A percentile compares a stretch with the other conserved stretches of the same genome.
Conservation (phyloP, 2,329 filamentous ascomycete species). For the Mycogone perniciosa region DNA sequence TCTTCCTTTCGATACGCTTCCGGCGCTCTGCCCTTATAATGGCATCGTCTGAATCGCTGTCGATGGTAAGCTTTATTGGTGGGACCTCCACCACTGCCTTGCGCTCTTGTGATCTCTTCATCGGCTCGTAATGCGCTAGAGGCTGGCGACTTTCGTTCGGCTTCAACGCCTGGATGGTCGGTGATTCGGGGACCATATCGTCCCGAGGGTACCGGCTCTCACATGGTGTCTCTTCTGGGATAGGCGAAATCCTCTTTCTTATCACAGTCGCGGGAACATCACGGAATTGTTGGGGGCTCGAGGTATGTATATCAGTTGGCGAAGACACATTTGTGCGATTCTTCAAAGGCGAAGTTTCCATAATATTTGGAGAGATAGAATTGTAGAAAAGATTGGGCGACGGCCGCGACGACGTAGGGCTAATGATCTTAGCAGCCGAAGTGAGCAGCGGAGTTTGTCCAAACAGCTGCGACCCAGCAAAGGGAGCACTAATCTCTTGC, state of each 20-base stretch:
- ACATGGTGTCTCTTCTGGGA: slow-evolving; percentile 22
- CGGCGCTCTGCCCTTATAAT: slow-evolving; percentile 28
- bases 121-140: slow-evolving; percentile 38
- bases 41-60: slow-evolving; percentile 32
- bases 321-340: slow-evolving; percentile 42
- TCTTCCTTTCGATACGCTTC: slow-evolving; percentile 31
- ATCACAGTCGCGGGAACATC: slow-evolving; percentile 25
- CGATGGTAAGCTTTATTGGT: slow-evolving; percentile 22
- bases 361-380: slow-evolving; percentile 39
- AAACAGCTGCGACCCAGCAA: slow-evolving; percentile 46
- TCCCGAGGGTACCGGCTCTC: slow-evolving; percentile 21
- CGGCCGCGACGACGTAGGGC: slow-evolving; percentile 52
- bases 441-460: slow-evolving; percentile 48
- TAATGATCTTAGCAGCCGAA: slow-evolving; percentile 43
- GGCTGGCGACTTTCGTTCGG: slow-evolving; percentile 25
- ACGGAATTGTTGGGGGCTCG: slow-evolving; percentile 34
- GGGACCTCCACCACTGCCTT: slow-evolving; percentile 21
- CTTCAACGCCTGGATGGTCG: slow-evolving; percentile 21
- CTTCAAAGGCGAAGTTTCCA: slow-evolving; percentile 44
- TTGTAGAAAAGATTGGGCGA: slow-evolving; percentile 44
- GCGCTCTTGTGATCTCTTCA: slow-evolving; percentile 41
- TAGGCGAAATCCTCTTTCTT: slow-evolving; percentile 15
- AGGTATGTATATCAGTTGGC: slow-evolving; percentile 34
- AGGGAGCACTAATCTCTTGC: slow-evolving; percentile 27
- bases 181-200: slow-evolving; percentile 33